Percentiles rank a stretch among this genome's conserved stretches.
Evolutionary conservation across 768 basidiomycete genomes (phyloP).

Genomic region (Agrocybe praecox): DNA sequence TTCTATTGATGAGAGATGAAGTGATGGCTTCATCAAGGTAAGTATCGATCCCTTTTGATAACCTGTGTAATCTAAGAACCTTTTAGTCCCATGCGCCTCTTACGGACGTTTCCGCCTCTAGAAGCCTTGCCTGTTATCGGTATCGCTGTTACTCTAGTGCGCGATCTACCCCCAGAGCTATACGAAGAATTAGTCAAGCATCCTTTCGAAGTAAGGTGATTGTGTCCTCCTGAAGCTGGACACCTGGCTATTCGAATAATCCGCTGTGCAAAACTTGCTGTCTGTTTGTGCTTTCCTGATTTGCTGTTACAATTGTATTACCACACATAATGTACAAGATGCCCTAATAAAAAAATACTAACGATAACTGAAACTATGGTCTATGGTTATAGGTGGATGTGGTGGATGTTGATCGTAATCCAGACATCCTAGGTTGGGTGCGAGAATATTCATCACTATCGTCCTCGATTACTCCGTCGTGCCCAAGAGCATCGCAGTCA

Average conservation of each 20-base stretch:
- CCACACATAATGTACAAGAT: conserved; percentile 6
- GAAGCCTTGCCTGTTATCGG: conserved; percentile 87
- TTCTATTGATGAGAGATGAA: conserved; percentile 87
- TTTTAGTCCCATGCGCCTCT: conserved; percentile 87
- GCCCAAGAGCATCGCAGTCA: conserved; percentile 44
- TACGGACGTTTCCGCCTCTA: conserved; percentile 92
- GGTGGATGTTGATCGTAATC: conserved; percentile 27
- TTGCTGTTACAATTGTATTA: conserved; percentile 10
- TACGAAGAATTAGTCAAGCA: conserved; percentile 91
- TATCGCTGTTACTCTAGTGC: conserved; percentile 91
- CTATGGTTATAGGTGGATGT: background rate
- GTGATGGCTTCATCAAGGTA: conserved; percentile 89
- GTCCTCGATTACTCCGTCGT: conserved; percentile 36
- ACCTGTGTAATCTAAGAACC: conserved; percentile 1
- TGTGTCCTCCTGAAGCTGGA: conserved; percentile 17
- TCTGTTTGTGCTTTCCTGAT: conserved; percentile 18
- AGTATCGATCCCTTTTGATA: conserved; percentile 18
- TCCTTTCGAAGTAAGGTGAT: conserved; percentile 62
- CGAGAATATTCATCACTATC: conserved; percentile 18
- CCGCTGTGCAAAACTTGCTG: background rate
- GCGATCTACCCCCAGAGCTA: conserved; percentile 84
- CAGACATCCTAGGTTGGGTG: conserved; percentile 24
- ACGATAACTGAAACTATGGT: background rate
- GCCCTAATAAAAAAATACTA: background rate
- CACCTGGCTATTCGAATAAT: background rate